These are phyloP conservation scores for Panicum miliaceum DNA, from an alignment of 176 grass and related monocot genomes.

Conservation along the genomic window DNA sequence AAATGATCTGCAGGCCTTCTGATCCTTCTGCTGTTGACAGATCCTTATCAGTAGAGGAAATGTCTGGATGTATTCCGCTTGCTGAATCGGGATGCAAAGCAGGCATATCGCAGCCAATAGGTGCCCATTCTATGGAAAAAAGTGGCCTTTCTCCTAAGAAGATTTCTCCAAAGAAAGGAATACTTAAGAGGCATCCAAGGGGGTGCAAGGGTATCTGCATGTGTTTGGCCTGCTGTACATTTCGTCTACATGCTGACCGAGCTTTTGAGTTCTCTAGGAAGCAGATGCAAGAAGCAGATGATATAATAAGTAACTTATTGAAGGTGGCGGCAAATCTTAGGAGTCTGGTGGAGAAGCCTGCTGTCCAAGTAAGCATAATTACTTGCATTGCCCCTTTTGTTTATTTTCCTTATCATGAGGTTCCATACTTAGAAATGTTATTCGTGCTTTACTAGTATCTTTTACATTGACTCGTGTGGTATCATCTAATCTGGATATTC, in stretches of 20 bases:
- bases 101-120: background rate
- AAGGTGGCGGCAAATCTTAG: constrained; percentile 68
- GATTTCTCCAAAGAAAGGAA: constrained; percentile 64
- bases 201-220: constrained; percentile 85
- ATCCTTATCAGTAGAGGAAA: constrained; percentile 59
- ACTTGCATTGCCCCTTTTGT: background rate
- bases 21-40: constrained; percentile 31
- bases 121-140: constrained; percentile 34
- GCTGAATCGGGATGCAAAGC: constrained; percentile 27
- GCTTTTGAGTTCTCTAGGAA: constrained; percentile 90
- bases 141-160: constrained; percentile 46
- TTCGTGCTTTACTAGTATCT: background rate
- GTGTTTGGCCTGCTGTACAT: constrained; percentile 77
- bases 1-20: constrained; percentile 40
- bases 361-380: constrained; percentile 56
- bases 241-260: constrained; percentile 66
- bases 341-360: constrained; percentile 59
- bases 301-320: constrained; percentile 66
- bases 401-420: constrained; percentile 3
- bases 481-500: background rate
- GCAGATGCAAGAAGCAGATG: constrained; percentile 88
- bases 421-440: constrained; percentile 20
- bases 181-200: constrained; percentile 64
- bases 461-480: background rate
- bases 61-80: constrained; percentile 41